Evolutionary conservation across 2,329 filamentous ascomycete genomes (phyloP).

Genomic region (Chaetomium strumarium): DNA sequence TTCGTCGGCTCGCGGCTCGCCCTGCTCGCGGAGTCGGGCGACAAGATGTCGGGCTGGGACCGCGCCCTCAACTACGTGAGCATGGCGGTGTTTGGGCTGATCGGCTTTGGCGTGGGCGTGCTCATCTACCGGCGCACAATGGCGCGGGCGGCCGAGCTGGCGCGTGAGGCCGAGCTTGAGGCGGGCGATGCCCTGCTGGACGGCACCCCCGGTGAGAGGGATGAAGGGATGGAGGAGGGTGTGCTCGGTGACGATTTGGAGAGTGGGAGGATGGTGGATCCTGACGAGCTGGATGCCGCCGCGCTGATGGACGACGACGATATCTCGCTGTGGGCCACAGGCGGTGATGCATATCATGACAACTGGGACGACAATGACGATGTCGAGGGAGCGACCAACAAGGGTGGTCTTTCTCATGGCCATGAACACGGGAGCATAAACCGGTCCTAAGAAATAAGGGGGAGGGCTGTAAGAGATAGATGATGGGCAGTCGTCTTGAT

Average conservation of each 20-base stretch:
- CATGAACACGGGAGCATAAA: slow-evolving; percentile 3
- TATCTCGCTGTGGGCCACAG: slow-evolving; percentile 51
- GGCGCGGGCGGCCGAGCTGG: slow-evolving; percentile 55
- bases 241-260: slow-evolving; percentile 41
- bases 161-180: slow-evolving; percentile 38
- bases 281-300: slow-evolving; percentile 35
- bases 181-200: slow-evolving; percentile 13
- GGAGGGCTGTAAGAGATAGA: not conserved
- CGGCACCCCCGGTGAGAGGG: slow-evolving; percentile 4
- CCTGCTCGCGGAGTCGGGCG: slow-evolving; percentile 73
- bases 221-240: slow-evolving; percentile 19
- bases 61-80: slow-evolving; percentile 79
- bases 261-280: slow-evolving; percentile 26
- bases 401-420: not conserved
- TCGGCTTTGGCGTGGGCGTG: slow-evolving; percentile 72
- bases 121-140: slow-evolving; percentile 75
- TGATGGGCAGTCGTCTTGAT: not conserved
- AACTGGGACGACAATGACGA: slow-evolving; percentile 28
- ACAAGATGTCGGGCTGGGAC: slow-evolving; percentile 72
- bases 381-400: slow-evolving; percentile 22
- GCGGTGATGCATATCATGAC: slow-evolving; percentile 28
- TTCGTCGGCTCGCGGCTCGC: slow-evolving; percentile 86
- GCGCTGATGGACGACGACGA: slow-evolving; percentile 55
- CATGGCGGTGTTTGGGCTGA: slow-evolving; percentile 64
- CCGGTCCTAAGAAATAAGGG: slow-evolving; percentile 1